Percentiles rank a stretch among this genome's conserved stretches.
Conservation (phyloP, 371 early-diverging fungal genomes). For the Actinomortierella ambigua region DNA sequence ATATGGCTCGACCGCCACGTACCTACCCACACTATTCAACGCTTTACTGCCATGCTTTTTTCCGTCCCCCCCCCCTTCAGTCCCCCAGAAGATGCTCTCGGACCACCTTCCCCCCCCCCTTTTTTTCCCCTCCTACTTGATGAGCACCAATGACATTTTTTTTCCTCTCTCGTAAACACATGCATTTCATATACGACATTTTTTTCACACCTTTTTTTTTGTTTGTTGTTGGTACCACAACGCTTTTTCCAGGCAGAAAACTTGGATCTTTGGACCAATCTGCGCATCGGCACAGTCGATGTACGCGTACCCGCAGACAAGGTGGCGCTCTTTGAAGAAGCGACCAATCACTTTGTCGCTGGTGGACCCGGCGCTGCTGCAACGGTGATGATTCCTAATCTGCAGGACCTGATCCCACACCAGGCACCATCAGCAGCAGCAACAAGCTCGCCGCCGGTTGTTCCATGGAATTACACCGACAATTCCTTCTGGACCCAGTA, state of each 20-base stretch:
- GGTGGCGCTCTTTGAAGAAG: too few species aligned
- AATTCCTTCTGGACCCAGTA: conserved; percentile 37
- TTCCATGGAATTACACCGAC: conserved; percentile 25
- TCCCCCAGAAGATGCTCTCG: neutral
- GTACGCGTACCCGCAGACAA: conserved; percentile 27
- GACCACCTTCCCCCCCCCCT: neutral
- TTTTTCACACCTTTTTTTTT: neutral
- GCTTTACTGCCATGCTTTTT: too few species aligned
- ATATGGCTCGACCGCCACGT: too few species aligned
- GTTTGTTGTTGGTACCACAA: too few species aligned
- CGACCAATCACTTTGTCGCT: conserved; percentile 14
- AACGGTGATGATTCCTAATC: conserved; percentile 37
- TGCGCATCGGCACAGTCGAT: conserved; percentile 41
- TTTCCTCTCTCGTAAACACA: neutral
- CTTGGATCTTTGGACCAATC: conserved; percentile 46
- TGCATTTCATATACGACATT: neutral
- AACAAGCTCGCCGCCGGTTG: neutral
- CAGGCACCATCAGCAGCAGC: conserved; percentile 16
- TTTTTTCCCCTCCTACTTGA: neutral
- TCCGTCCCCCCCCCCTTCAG: neutral
- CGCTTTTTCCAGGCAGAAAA: conserved; percentile 17
- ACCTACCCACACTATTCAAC: too few species aligned
- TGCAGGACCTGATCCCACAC: conserved; percentile 38
- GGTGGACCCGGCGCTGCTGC: conserved; percentile 8
- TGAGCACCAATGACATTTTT: neutral